Base-by-base conservation (phyloP, 495 filamentous ascomycete species). In the Xylaria flabelliformis region DNA sequence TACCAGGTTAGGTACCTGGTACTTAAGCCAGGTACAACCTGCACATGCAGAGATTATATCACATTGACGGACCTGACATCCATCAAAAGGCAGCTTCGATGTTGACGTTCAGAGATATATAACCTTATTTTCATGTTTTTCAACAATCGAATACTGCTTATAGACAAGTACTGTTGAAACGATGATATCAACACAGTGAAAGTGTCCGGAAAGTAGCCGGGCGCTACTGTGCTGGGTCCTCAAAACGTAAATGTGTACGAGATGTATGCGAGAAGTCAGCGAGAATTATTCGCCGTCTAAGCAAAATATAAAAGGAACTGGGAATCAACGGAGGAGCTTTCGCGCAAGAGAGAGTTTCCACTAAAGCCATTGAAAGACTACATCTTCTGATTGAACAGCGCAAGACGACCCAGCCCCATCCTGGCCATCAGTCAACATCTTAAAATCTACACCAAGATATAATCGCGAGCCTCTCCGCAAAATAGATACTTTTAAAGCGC, bases 241-340 rank as follows among this genome's bases (percentile, higher is more conserved):
- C 34, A 63, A 50, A 70, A 26, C 10, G n/a, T 34, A 51, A 56
- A 67, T 73, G 65, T 74, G 29, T 41, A 71, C 74, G 71, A 78
- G 39, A 78, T 70, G 62, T 70, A 3, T 64, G 44, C 74, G 75
- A 77, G 56, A 78, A 70, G 73, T 76, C 46, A 32, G 58, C 73
- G 72, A 73, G 32, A 34, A 61, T 17, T 17, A 32, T 32, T 15
- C 26, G 13, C 12, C 53, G 24, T 56, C 13, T 15, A 17, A 1
- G 4, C 29, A 2, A 32, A 56, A 56, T 29, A 32, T 32, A 56
- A 56, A 56, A 56, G 26, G 12, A 39, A 29, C 24, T 5, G 15
- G 2, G 3, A 26, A 55, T 26, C 3, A 26, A 17, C 17, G 21
- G 6, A 51, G 4, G 12, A 17, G 2, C 26, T 6, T 17, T 32